Evolutionary conservation across 257 asterid genomes (phyloP).

Genomic region (Ligustrum vulgare): DNA sequence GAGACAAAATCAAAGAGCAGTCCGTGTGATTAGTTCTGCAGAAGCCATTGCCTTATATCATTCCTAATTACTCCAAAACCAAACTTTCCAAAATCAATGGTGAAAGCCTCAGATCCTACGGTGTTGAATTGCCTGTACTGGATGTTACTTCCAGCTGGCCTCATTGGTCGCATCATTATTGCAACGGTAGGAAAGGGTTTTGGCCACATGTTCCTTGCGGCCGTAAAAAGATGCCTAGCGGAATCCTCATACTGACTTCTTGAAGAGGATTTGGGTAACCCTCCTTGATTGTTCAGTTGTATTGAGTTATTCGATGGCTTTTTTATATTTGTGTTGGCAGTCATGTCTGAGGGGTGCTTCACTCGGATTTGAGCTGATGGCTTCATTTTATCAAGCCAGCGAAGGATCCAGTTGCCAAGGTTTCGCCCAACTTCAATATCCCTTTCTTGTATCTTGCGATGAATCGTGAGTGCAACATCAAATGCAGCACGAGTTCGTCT

Average conservation of each 20-base stretch:
- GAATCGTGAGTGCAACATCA: constrained; percentile 71
- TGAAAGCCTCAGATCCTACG: constrained; percentile 34
- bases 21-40: constrained; percentile 29
- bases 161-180: constrained; percentile 50
- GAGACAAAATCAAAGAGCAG: constrained; percentile 9
- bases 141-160: constrained; percentile 45
- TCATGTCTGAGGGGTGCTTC: constrained; percentile 29
- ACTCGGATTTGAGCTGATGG: constrained; percentile 85
- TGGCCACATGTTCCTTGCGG: constrained; percentile 46
- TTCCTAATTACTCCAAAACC: constrained; percentile 51
- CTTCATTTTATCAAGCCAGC: constrained; percentile 78
- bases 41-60: constrained; percentile 66
- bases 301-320: constrained; percentile 36
- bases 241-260: constrained; percentile 46
- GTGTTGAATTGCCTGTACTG: constrained; percentile 57
- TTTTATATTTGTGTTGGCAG: constrained; percentile 27
- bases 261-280: constrained; percentile 28
- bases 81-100: constrained; percentile 27
- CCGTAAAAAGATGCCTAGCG: constrained; percentile 56
- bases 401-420: constrained; percentile 80
- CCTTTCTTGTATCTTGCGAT: constrained; percentile 70
- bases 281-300: constrained; percentile 25
- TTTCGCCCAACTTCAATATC: constrained; percentile 89
- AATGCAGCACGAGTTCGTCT: constrained; percentile 79
- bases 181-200: constrained; percentile 50